Evolutionary conservation across 371 early-diverging fungal species (phyloP).

Genomic region (Catenaria anguillulae): DNA sequence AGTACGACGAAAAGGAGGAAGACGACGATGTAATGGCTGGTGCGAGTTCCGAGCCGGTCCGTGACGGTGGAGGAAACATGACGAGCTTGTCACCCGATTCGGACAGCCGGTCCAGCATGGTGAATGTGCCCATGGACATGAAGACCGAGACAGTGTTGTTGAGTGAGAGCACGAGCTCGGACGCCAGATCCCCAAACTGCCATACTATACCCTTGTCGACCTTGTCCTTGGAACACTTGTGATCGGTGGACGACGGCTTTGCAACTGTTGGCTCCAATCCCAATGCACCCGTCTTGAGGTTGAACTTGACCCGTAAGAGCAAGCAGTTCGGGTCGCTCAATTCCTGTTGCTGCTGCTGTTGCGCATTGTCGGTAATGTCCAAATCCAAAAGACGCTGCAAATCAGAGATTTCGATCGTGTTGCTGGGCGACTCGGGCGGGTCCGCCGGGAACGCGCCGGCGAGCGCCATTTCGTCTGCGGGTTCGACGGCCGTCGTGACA

Average conservation of each 20-base stretch:
- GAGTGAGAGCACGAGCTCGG: slow-evolving; percentile 65
- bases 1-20: no score
- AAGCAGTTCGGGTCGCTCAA: slow-evolving; percentile 11
- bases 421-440: slow-evolving; percentile 15
- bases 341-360: slow-evolving; percentile 47
- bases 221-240: no score
- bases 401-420: slow-evolving; percentile 9
- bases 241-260: no score
- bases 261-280: no score
- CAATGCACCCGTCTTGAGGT: not conserved
- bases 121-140: slow-evolving; percentile 89
- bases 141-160: slow-evolving; percentile 81
- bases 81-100: slow-evolving; percentile 39
- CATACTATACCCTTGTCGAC: no score
- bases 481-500: no score
- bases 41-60: slow-evolving; percentile 55
- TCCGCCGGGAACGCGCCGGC: not conserved
- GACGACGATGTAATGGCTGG: slow-evolving; percentile 52
- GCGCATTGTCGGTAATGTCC: slow-evolving; percentile 55
- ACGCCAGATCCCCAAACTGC: slow-evolving; percentile 1
- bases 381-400: slow-evolving; percentile 51
- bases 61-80: slow-evolving; percentile 55
- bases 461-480: no score
- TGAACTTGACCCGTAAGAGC: slow-evolving; percentile 2
- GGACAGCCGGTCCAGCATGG: slow-evolving; percentile 84